Evolutionary conservation across 805 yeast genomes (phyloP), one percentile per base, ranked within the genome.

Genomic region (Vanderwaltozyma polyspora): DNA sequence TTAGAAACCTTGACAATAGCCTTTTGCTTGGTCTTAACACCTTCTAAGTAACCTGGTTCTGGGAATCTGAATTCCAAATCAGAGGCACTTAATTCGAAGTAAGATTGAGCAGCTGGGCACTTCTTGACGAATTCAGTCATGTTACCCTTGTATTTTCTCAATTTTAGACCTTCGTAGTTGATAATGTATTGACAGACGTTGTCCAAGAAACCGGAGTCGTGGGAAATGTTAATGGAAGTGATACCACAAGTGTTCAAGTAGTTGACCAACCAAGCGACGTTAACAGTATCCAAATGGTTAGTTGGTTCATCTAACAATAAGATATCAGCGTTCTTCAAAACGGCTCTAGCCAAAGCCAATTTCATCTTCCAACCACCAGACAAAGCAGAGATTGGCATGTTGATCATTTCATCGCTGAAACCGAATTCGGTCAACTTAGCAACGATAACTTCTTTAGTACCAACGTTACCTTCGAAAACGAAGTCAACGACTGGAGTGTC

Each of bases 311-410:
- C 98, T 67, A 89, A 80, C 69, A 89, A 75, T 68, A 89, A 75
- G 63, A 89, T 91, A 69, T 84, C 94, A 61, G 98, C 97, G 71
- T 87, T 87, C 77, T 83, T 84, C 71, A 89, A 79, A 61, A 89
- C 96, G 62, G 98, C 98, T 73, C 96, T 85, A 57, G 98, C 97
- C 61, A 89, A 77, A 64, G 97, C 97, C 67, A 89, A 79, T 73
- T 91, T 91, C 98, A 89, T 89, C 80, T 91, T 91, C 98, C 98
- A 89, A 79, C 98, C 98, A 80, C 98, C 98, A 62, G 98, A 91
- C 56, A 91, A 76, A 48, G 96, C 83, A 62, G 85, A 77, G 66
- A 89, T 89, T 61, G 96, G 94, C 94, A 81, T 83, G 46, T 60
- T 63, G 60, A 81, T 77, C 95, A 89, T 91, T 62, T 79, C 95